Evolutionary conservation across 2,329 filamentous ascomycete genomes (phyloP).

Genomic region (Metarhizium album): DNA sequence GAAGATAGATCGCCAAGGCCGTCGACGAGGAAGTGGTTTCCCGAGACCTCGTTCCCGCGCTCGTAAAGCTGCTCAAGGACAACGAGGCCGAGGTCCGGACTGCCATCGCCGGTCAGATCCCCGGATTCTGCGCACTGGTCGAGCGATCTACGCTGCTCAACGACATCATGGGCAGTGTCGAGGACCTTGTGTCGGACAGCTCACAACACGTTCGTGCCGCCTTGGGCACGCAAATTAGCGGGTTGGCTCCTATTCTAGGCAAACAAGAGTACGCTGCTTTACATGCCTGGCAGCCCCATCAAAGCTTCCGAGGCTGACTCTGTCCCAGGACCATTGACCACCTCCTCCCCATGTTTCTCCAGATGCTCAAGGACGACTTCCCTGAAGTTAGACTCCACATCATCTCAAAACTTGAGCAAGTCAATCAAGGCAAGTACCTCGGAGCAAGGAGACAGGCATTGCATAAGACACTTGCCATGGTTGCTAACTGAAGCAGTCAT

Average conservation of each 20-base stretch:
- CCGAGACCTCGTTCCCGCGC: slow-evolving; percentile 87
- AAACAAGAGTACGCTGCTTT: slow-evolving; percentile 73
- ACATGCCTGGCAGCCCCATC: neutral
- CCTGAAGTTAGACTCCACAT: slow-evolving; percentile 97
- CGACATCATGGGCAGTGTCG: slow-evolving; percentile 92
- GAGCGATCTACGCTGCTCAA: slow-evolving; percentile 81
- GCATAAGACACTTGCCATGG: neutral
- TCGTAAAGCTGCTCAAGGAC: slow-evolving; percentile 95
- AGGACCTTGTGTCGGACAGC: slow-evolving; percentile 89
- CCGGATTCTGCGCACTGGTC: slow-evolving; percentile 86
- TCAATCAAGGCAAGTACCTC: slow-evolving; percentile 68
- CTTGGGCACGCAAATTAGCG: slow-evolving; percentile 92
- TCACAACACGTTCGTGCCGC: slow-evolving; percentile 96
- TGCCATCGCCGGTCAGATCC: slow-evolving; percentile 94
- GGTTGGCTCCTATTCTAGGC: slow-evolving; percentile 89
- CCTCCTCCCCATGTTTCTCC: slow-evolving; percentile 94
- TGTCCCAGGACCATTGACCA: slow-evolving; percentile 78
- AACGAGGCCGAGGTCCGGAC: slow-evolving; percentile 96
- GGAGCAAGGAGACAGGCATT: neutral
- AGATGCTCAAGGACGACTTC: slow-evolving; percentile 99
- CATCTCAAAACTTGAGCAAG: slow-evolving; percentile 97
- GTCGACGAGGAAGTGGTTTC: slow-evolving; percentile 95
- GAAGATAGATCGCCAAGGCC: slow-evolving; percentile 81
- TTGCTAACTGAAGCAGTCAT: slow-evolving; percentile 52
- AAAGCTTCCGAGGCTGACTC: neutral